Conservation (phyloP, 805 yeast species). For the Yarrowia sp. region DNA sequence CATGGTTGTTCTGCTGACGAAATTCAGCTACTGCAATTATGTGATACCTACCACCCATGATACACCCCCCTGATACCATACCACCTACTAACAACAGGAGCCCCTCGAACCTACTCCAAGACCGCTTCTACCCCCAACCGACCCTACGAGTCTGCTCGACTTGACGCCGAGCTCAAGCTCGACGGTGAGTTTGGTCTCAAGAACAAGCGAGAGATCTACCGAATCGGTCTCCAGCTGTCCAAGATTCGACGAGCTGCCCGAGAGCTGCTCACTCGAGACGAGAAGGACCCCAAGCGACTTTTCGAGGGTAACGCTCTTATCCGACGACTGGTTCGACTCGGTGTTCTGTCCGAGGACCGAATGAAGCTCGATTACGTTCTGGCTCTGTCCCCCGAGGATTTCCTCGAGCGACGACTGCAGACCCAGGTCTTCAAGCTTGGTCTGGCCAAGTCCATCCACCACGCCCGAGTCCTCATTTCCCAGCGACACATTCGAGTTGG, state of each 20-base stretch:
- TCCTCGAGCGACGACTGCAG: constrained; percentile 99
- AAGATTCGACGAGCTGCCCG: constrained; percentile 99
- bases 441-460: constrained; percentile 98
- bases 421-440: constrained; percentile 99
- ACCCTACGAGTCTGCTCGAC: constrained; percentile 99
- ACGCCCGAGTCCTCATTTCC: constrained; percentile 97
- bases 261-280: constrained; percentile 99
- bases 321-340: constrained; percentile 98
- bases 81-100: constrained; percentile 54
- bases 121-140: constrained; percentile 99
- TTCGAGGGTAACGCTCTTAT: constrained; percentile 99
- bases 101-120: constrained; percentile 99
- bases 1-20: constrained; percentile 18
- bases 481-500: constrained; percentile 99
- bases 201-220: constrained; percentile 99
- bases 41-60: neutral
- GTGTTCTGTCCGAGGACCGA: constrained; percentile 98
- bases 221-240: constrained; percentile 98
- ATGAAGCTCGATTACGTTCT: constrained; percentile 99
- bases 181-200: constrained; percentile 99
- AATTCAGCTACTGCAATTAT: neutral
- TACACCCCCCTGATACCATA: neutral
- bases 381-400: constrained; percentile 97
- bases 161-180: constrained; percentile 98
- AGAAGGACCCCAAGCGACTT: constrained; percentile 99